Percentiles rank a stretch among this genome's conserved stretches.
These are phyloP conservation scores for Podaxis pistillaris DNA, from an alignment of 768 basidiomycete genomes.

Conservation along the genomic window DNA sequence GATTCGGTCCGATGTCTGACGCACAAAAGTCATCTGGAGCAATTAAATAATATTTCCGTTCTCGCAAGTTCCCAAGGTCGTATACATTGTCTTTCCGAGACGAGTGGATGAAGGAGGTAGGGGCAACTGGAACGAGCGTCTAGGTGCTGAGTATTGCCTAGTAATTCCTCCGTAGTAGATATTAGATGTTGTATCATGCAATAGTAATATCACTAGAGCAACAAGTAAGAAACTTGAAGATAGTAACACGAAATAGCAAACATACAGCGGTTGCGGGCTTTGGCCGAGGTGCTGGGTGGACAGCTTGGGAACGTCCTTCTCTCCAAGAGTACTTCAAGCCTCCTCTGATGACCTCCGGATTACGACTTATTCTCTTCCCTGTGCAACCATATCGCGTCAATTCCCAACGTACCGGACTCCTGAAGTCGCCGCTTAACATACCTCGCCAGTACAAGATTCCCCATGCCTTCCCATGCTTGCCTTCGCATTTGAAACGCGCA, in stretches of 20 bases:
- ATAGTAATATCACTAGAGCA: neutral
- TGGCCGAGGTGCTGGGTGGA: neutral
- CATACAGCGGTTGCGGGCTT: neutral
- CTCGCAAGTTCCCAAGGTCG: neutral
- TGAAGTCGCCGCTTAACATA: constrained; percentile 30
- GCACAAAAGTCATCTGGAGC: neutral
- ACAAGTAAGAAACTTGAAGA: neutral
- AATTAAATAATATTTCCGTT: neutral
- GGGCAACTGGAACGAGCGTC: neutral
- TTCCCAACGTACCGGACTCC: neutral
- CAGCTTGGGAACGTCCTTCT: constrained; percentile 47
- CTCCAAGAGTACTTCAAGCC: constrained; percentile 75
- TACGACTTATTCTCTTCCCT: constrained; percentile 62
- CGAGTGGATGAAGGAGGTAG: neutral
- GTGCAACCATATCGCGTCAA: constrained; percentile 9
- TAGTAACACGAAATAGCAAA: neutral
- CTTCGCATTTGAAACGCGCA: constrained; percentile 69
- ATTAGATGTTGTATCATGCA: neutral
- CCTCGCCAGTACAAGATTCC: constrained; percentile 79
- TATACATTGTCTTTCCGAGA: neutral
- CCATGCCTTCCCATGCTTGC: constrained; percentile 82
- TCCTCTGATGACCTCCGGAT: constrained; percentile 65
- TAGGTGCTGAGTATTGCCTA: neutral
- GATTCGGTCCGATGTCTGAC: too few species aligned
- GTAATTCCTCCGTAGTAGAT: neutral